Base-by-base conservation (phyloP, 2,329 filamentous ascomycete genomes). In the Sclerotinia spermophila region DNA sequence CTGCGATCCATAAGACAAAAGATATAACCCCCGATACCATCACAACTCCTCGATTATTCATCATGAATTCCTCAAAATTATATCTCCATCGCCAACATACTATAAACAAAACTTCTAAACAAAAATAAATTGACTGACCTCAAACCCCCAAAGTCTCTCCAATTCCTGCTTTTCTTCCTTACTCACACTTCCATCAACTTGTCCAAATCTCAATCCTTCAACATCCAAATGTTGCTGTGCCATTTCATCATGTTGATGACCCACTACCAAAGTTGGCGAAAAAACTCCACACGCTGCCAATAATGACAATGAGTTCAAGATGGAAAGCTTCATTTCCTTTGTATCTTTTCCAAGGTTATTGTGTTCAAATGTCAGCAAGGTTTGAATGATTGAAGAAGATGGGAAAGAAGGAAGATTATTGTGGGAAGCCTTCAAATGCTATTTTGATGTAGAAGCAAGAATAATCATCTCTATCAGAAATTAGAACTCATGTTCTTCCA, bases 81-180 rank as follows among this genome's bases (percentile, higher is more conserved):
- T 21, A 27, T 35, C 35, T 55, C 35, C 21, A n/a, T 27, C 35
- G n/a, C 27, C 45, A 38, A 27, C 38, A 35, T 15, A 24, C 24
- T 17, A 38, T 8, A n/a, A 33, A 44, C 40, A 40, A 51, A 27
- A 56, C 7, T 6, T n/a, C 21, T 56, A 56, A 27, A 5, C 30
- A 62, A 38, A 55, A 55, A n/a, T n/a, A 35, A 35, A 56, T 19
- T 30, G 40, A 65, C 61, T 38, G 21, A 87, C 86, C 80, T 88
- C 86, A 60, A 81, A 81, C 2, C 85, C 85, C 86, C 86, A 88
- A 83, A 87, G 87, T 64, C 79, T 79, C 76, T 88, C 83, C 58
- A 88, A 79, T 75, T 86, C 85, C 24, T 83, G 83, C 35, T 85
- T 82, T 73, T 86, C 85, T 72, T 83, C 81, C 30, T 81, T 82